Percentiles rank a stretch among this genome's conserved stretches.
These are phyloP conservation scores for Candida krabiensis DNA, from an alignment of 805 yeast genomes.

Conservation along the genomic window DNA sequence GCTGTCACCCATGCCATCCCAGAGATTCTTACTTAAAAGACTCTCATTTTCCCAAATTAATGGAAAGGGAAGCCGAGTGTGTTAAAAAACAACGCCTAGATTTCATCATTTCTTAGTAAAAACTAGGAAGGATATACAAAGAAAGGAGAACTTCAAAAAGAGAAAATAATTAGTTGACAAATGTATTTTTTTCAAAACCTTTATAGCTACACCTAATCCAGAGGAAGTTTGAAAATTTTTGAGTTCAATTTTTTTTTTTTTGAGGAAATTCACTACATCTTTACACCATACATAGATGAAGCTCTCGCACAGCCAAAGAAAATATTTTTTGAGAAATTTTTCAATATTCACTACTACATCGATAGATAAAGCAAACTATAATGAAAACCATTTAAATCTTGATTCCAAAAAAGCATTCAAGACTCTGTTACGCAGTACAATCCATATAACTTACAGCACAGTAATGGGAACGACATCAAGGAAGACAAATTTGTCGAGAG, in stretches of 20 bases:
- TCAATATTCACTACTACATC: neutral
- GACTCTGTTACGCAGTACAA: no score
- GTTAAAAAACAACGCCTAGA: slow-evolving; percentile 49
- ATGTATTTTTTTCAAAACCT: no score
- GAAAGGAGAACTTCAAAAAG: slow-evolving; percentile 19
- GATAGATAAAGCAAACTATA: no score
- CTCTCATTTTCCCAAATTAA: slow-evolving; percentile 10
- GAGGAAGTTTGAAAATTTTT: no score
- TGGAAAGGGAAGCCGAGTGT: slow-evolving; percentile 33
- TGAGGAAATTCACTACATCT: no score
- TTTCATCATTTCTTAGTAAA: slow-evolving; percentile 60
- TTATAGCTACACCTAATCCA: no score
- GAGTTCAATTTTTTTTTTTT: no score
- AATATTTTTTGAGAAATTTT: no score
- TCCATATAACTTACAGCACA: no score
- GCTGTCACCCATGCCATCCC: slow-evolving; percentile 34
- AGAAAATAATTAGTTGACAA: neutral
- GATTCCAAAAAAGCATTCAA: no score
- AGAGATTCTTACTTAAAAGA: slow-evolving; percentile 16
- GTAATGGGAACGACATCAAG: neutral
- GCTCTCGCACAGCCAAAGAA: neutral
- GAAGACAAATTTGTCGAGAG: neutral
- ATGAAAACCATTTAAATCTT: no score
- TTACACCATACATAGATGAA: no score
- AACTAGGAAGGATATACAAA: slow-evolving; percentile 65